Conservation (phyloP, 1,284 basidiomycete species). For the Rhodofomes roseus region DNA sequence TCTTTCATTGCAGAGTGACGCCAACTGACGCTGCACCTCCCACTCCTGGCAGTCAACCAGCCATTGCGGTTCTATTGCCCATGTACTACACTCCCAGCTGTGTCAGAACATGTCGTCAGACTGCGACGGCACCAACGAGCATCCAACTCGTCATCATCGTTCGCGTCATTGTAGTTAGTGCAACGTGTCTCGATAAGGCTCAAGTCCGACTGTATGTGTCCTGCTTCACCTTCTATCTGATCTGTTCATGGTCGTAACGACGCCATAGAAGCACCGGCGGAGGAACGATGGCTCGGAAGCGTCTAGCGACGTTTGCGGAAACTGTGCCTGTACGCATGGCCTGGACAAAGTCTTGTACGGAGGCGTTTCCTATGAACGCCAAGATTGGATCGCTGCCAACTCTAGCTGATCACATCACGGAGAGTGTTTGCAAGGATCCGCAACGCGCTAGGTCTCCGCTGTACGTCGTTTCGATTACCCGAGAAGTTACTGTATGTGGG, state of each 20-base stretch:
- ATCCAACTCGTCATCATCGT: neutral
- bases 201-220: neutral
- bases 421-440: neutral
- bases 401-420: neutral
- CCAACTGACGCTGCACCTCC: neutral
- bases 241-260: constrained; percentile 1
- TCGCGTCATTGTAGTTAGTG: neutral
- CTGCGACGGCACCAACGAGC: neutral
- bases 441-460: neutral
- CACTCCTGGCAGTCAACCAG: neutral
- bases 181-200: neutral
- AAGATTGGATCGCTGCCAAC: neutral
- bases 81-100: neutral
- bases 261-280: neutral
- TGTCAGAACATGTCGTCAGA: neutral
- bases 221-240: neutral
- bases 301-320: neutral
- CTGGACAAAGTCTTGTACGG: neutral
- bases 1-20: neutral
- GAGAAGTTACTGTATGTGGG: neutral
- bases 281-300: neutral
- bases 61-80: neutral
- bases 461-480: neutral
- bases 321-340: neutral
- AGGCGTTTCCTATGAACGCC: neutral